phyloP scores from a whole-genome alignment of 352 stramenopile species.

The Pythium apleroticum region DNA sequence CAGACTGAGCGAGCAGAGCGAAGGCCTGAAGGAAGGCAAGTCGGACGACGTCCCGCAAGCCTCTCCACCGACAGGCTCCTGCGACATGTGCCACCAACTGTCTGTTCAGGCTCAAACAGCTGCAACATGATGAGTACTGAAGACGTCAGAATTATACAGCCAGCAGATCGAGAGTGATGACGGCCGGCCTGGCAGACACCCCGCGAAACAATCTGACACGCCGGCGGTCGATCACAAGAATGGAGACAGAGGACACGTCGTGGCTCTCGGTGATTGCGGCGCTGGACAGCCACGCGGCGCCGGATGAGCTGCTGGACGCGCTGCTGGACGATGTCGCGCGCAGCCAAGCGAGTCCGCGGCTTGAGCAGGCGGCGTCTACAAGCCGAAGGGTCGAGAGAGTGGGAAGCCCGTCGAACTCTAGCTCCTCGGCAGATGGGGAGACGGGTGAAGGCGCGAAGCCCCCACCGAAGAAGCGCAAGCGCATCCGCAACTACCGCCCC shows the following conservation, averaged over 20 bases:
- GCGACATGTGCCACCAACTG: too few relatives aligned
- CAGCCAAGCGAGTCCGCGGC: background rate
- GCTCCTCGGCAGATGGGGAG: background rate
- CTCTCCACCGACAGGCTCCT: too few relatives aligned
- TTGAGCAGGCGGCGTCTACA: background rate
- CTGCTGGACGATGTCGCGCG: background rate
- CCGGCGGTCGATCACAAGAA: background rate
- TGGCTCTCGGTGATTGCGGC: background rate
- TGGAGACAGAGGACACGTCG: conserved; percentile 3
- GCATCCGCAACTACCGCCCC: conserved; percentile 6
- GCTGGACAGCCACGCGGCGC: background rate
- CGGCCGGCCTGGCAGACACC: too few relatives aligned
- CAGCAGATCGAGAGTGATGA: too few relatives aligned
- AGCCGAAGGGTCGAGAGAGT: background rate
- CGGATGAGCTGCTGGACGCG: conserved; percentile 7
- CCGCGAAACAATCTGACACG: background rate
- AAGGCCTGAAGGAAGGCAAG: too few relatives aligned
- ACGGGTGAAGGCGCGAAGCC: background rate
- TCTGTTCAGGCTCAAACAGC: too few relatives aligned
- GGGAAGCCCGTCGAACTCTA: background rate
- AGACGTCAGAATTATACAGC: too few relatives aligned
- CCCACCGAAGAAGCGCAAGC: conserved; percentile 4
- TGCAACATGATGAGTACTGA: too few relatives aligned
- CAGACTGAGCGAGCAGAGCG: too few relatives aligned
- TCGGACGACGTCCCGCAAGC: too few relatives aligned